Conservation (phyloP, 495 filamentous ascomycete genomes). For the Mycothermus thermophilus region DNA sequence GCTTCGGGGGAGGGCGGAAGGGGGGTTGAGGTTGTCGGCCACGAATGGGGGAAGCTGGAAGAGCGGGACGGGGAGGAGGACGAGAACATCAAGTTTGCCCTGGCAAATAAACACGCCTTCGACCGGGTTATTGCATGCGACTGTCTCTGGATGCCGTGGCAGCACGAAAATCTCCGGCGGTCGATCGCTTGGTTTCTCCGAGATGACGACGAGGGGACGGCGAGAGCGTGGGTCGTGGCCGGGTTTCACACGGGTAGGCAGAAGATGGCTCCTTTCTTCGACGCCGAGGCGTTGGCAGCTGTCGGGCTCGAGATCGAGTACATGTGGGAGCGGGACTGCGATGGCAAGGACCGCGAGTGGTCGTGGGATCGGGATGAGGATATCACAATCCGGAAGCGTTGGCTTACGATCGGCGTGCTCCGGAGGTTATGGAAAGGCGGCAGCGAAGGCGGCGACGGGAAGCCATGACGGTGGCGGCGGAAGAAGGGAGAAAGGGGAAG, state of each 20-base stretch:
- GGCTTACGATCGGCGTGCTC: constrained; percentile 63
- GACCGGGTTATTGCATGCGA: constrained; percentile 67
- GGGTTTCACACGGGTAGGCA: constrained; percentile 76
- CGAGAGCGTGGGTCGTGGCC: constrained; percentile 52
- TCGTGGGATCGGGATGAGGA: constrained; percentile 52
- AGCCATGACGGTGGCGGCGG: not conserved
- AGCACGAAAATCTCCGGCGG: constrained; percentile 56
- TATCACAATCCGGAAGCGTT: constrained; percentile 51
- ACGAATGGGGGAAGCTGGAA: constrained; percentile 56
- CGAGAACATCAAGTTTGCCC: no score
- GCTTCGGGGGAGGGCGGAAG: not conserved
- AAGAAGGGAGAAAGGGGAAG: not conserved
- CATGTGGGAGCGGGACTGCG: constrained; percentile 62
- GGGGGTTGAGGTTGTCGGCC: constrained; percentile 41
- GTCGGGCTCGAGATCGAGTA: constrained; percentile 52
- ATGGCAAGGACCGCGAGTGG: constrained; percentile 57
- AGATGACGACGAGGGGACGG: constrained; percentile 28
- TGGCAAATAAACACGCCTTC: constrained; percentile 40
- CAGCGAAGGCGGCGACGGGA: not conserved
- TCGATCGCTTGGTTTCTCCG: constrained; percentile 61
- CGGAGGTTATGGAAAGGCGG: constrained; percentile 8
- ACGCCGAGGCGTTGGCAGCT: constrained; percentile 34
- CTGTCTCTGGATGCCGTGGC: constrained; percentile 71
- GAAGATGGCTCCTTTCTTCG: constrained; percentile 61
- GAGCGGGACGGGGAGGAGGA: constrained; percentile 39